A percentile compares a stretch with the other conserved stretches of the same genome.
These are phyloP conservation scores for Adansonia digitata DNA, from an alignment of 345 rosid genomes.

Conservation along the genomic window DNA sequence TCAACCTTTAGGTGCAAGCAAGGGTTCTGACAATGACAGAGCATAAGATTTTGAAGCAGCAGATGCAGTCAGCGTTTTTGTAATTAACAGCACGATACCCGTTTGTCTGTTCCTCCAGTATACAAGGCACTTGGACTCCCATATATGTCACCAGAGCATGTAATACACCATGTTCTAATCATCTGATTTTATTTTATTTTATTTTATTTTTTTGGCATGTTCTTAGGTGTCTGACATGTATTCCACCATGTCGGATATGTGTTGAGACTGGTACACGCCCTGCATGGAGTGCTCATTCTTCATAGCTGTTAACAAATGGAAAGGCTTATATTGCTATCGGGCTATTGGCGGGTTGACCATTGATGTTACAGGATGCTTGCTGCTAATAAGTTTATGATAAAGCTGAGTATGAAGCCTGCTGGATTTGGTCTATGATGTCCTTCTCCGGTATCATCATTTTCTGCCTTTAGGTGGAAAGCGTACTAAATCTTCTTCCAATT, in stretches of 20 bases:
- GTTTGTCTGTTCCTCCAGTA: neutral
- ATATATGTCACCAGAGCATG: neutral
- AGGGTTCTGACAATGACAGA: conserved; percentile 28
- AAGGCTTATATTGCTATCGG: neutral
- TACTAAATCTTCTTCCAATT: conserved; percentile 52
- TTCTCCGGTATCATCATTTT: conserved; percentile 32
- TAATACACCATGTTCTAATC: too few relatives aligned
- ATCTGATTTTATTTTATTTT: too few relatives aligned
- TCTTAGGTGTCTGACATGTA: too few relatives aligned
- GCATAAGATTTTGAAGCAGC: conserved; percentile 22
- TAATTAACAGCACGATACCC: neutral
- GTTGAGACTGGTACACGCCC: too few relatives aligned
- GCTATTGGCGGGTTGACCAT: too few relatives aligned
- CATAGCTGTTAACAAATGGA: neutral
- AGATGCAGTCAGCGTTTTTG: neutral
- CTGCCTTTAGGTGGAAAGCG: conserved; percentile 40
- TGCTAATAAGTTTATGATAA: conserved; percentile 8
- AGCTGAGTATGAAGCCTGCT: conserved; percentile 25
- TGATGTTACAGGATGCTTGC: neutral
- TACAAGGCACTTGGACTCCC: neutral
- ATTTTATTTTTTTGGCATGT: too few relatives aligned
- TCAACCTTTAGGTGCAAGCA: conserved; percentile 20
- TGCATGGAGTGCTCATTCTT: too few relatives aligned
- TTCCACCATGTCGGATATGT: too few relatives aligned
- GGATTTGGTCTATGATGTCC: conserved; percentile 22